Evolutionary conservation across 1,139 yeast genomes (phyloP), one percentile per base, ranked within the genome.

Genomic region (Saccharomyces hybrid): DNA sequence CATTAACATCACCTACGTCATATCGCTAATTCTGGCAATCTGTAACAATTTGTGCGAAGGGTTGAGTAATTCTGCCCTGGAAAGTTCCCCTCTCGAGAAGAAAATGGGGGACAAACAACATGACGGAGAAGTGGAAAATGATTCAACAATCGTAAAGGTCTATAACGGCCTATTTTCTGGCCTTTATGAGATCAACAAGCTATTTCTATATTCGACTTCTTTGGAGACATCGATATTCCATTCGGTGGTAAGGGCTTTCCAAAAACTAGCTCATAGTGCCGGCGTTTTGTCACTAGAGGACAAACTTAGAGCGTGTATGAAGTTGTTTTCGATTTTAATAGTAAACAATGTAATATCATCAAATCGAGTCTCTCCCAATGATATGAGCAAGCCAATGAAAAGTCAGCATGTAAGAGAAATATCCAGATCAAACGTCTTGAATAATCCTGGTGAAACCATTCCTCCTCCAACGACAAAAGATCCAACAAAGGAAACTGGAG

Each of bases 211-310:
- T 60, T 80, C 90, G 0, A 74, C 84, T 2, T 57, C 69, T 2
- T 71, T 88, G 67, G 96, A 89, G 63, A 76, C 78, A 54, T 91
- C 85, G 23, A 65, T 82, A 25, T 84, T 88, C 65, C 88, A 85
- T 56, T 70, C 74, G 11, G 64, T 82, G 14, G 82, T 90, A 1
- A 75, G 96, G 50, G 80, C 95, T 0, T 75, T 88, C 6, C 97
- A 91, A 67, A 84, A 84, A 58, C 76, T 87, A 52, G 81, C 95
- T 4, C 96, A 90, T 65, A 82, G 93, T 0, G 77, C 93, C 0
- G 97, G 97, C 0, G 72, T 88, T 13, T 71, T 90, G 32, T 83
- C 82, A 0, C 66, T 85, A 20, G 64, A 69, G 1, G 72, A 72
- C 0, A 75, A 84, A 11, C 73, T 95, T 52, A 87, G 88, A 64